Conservation (phyloP, 768 basidiomycete genomes). For the Rhodosporidiobolus odoratus region DNA sequence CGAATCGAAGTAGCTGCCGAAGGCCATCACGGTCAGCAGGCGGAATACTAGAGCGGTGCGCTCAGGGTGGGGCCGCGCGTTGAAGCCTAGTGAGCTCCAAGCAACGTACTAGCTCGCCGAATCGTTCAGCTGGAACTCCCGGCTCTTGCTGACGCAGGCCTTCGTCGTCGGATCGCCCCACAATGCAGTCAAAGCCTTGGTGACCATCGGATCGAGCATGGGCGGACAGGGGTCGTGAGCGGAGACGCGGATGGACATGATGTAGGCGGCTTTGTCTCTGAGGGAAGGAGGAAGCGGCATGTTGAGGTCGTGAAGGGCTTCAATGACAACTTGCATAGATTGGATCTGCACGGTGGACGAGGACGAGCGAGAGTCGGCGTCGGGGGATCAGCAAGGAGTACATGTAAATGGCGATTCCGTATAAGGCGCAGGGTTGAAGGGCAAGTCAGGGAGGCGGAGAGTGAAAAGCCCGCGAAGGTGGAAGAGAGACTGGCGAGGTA, state of each 20-base stretch:
- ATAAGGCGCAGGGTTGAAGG: too few relatives aligned
- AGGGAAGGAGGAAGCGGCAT: conserved; percentile 69
- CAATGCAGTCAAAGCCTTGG: conserved; percentile 70
- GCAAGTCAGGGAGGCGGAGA: too few relatives aligned
- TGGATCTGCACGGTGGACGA: conserved; percentile 52
- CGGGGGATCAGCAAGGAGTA: too few relatives aligned
- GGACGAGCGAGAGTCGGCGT: not conserved
- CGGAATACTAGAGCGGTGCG: too few relatives aligned
- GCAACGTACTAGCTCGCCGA: conserved; percentile 70
- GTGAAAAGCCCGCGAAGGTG: not conserved
- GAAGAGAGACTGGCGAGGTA: not conserved
- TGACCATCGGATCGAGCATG: conserved; percentile 63
- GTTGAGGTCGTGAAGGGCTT: conserved; percentile 71
- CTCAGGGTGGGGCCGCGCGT: too few relatives aligned
- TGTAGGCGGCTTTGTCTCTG: conserved; percentile 57
- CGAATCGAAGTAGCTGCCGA: conserved; percentile 80
- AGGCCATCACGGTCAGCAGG: too few relatives aligned
- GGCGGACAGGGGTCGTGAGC: conserved; percentile 40
- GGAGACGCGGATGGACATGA: conserved; percentile 39
- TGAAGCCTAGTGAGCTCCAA: too few relatives aligned
- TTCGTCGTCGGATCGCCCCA: conserved; percentile 72
- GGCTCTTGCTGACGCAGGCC: conserved; percentile 74
- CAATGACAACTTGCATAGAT: conserved; percentile 90
- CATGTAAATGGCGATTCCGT: too few relatives aligned
- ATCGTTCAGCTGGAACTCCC: conserved; percentile 97